These are phyloP conservation scores for Aspergillus diversus DNA, from an alignment of 495 filamentous ascomycete genomes.

Conservation along the genomic window DNA sequence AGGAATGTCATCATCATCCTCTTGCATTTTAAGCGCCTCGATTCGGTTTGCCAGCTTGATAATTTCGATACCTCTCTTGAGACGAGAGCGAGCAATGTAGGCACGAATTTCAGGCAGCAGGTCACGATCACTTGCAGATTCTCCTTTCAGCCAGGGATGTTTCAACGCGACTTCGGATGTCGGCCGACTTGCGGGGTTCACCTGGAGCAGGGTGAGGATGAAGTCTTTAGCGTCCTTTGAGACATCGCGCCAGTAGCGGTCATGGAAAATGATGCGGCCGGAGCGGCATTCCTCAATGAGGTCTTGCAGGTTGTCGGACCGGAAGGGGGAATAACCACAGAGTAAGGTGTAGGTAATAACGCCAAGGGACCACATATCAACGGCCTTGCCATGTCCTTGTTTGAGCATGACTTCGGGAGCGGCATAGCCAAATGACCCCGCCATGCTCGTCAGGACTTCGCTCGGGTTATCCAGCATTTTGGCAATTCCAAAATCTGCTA, in stretches of 20 bases:
- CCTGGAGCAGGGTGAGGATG: conserved; percentile 79
- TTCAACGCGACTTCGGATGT: conserved; percentile 81
- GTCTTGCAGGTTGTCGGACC: conserved; percentile 88
- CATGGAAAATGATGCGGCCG: conserved; percentile 94
- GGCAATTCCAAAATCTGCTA: conserved; percentile 98
- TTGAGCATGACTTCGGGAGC: conserved; percentile 99
- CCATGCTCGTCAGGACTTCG: conserved; percentile 96
- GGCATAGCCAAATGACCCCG: conserved; percentile 96
- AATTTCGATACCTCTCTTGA: conserved; percentile 92
- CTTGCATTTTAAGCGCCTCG: conserved; percentile 93
- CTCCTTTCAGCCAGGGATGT: conserved; percentile 88
- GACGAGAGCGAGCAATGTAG: conserved; percentile 87
- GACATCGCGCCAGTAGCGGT: conserved; percentile 98
- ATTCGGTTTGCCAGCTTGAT: conserved; percentile 98
- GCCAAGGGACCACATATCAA: conserved; percentile 99
- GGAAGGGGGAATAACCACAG: conserved; percentile 97
- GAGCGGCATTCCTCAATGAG: conserved; percentile 93
- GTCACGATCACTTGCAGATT: conserved; percentile 91
- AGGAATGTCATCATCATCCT: conserved; percentile 81
- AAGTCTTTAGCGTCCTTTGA: conserved; percentile 96
- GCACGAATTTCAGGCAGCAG: conserved; percentile 95
- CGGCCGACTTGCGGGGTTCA: conserved; percentile 74
- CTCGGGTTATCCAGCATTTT: conserved; percentile 94
- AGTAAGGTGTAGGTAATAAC: conserved; percentile 99
- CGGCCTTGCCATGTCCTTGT: conserved; percentile 96